Base-by-base conservation (phyloP, 2,329 filamentous ascomycete species). In the Macrophomina tecta region DNA sequence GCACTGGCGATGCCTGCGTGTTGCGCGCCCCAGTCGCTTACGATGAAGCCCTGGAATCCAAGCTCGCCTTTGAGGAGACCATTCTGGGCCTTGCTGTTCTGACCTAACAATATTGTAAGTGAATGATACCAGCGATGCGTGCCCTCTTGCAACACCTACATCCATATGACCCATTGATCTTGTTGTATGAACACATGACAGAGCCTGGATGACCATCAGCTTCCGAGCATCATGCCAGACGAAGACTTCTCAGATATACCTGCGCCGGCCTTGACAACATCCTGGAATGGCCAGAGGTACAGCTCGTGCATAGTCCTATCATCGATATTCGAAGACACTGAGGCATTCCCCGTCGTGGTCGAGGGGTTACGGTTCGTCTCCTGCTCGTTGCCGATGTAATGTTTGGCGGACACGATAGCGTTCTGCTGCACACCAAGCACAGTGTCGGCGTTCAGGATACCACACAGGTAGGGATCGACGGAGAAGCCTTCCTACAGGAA, bases 21-120 rank as follows among this genome's bases (percentile, higher is more conserved):
- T 11, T 82, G 82, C 5, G 90, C 92, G 70, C 86, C 82, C 90
- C 91, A 95, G 76, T 96, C 92, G 18, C 86, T 77, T 71, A 79
- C 72, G 67, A 94, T 85, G 72, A 92, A 92, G 0, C 91, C 91
- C 70, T 93, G 90, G 80, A 94, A 94, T 48, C 91, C 91, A 1
- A 94, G 83, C 78, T 95, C 91, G 36, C 86, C 85, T 80, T 95
- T 95, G 71, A 95, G 82, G 2, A 95, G 79, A 49, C 89, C 87
- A 74, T 95, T 95, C 70, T 92, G 80, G 8, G 90, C 79, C 73
- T 91, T 89, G 42, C 89, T 91, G 81, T 94, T 95, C 67, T 81
- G 74, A 72, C 82, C 78, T 9, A 68, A 69, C 60, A 77, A 75
- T n/a, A 9, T 18, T 9, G 55, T 58, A 11, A 45, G 55, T 28